Conservation (phyloP, 163 green algal genomes). For the Prototheca cutis region DNA sequence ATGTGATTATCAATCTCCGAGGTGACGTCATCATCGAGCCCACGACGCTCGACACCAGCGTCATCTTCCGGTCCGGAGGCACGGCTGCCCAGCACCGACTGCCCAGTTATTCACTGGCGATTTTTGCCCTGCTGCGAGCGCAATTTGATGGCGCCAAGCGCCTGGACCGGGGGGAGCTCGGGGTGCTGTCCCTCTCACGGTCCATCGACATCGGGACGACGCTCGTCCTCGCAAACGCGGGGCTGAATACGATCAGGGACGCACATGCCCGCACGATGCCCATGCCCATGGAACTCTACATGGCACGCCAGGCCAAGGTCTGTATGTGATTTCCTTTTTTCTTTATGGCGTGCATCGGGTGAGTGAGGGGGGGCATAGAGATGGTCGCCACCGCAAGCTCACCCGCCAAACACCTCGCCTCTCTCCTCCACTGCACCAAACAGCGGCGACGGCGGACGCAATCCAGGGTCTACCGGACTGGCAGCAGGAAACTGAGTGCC, state of each 20-base stretch:
- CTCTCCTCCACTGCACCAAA: too few species aligned
- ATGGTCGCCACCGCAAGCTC: too few species aligned
- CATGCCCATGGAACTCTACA: slow-evolving; percentile 1
- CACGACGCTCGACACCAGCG: neutral
- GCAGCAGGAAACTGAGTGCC: too few species aligned
- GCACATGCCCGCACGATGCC: neutral
- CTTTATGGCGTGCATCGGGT: too few species aligned
- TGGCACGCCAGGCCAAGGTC: neutral
- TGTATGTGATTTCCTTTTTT: too few species aligned
- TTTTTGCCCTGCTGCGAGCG: neutral
- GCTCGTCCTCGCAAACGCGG: neutral
- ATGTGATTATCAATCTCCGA: neutral
- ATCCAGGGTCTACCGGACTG: too few species aligned
- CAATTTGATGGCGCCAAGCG: slow-evolving; percentile 1
- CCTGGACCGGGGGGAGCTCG: neutral
- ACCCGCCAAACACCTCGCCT: too few species aligned
- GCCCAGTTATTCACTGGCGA: neutral
- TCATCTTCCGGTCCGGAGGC: neutral
- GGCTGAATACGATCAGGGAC: neutral
- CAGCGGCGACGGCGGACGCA: too few species aligned
- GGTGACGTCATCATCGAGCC: slow-evolving; percentile 5
- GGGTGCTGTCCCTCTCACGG: neutral
- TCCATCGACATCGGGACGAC: neutral
- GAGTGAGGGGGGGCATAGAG: too few species aligned
- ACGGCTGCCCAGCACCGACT: neutral